Base-by-base conservation (phyloP, 2,329 filamentous ascomycete genomes). In the Coniochaeta sp. region DNA sequence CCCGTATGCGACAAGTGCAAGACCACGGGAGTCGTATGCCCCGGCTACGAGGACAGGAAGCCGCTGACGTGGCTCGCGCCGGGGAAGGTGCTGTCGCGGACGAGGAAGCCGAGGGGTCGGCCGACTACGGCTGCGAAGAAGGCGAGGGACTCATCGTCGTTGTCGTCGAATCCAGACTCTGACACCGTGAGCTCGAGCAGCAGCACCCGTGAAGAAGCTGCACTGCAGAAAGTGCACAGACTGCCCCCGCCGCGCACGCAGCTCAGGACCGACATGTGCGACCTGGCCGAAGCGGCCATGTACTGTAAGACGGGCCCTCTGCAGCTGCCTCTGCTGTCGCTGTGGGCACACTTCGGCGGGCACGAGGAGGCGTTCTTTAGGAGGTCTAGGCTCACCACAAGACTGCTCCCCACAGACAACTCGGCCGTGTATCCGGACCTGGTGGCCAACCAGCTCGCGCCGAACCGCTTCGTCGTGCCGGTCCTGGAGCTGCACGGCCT, bases 1-100 rank as follows among this genome's bases (percentile, higher is more conserved):
- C 65, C 65, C 24, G 60, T 65, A 16, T 66, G 65, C 59, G 55
- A n/a, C 30, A 65, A 63, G 28, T 66, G 65, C 57, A 60, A 59
- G 5, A 24, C 61, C 12, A 54, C 59, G 7, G 59, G 60, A 32
- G 63, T 66, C 6, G 65, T 64, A 14, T 66, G 65, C 22, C 65
- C 64, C 10, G 65, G 65, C 0, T 66, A 63, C 56, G 61, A 59
- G 42, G 62, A 65, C 58, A 65, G 65, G 59, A 66, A 65, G 57
- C 65, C 65, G 4, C 40, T 66, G 57, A 62, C 55, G 1, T 66
- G 65, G 65, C 57, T 66, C 7, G 62, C 64, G 1, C 64, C 64
- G 1, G 62, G 62, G 32, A 62, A 61, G 28, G 63, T 64, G 8
- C 47, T 62, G 42, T 65, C 62, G 4, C 64, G 64, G 1, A n/a